Evolutionary conservation across 805 yeast species (phyloP).

Genomic region (Suhomyces xylopsoci): DNA sequence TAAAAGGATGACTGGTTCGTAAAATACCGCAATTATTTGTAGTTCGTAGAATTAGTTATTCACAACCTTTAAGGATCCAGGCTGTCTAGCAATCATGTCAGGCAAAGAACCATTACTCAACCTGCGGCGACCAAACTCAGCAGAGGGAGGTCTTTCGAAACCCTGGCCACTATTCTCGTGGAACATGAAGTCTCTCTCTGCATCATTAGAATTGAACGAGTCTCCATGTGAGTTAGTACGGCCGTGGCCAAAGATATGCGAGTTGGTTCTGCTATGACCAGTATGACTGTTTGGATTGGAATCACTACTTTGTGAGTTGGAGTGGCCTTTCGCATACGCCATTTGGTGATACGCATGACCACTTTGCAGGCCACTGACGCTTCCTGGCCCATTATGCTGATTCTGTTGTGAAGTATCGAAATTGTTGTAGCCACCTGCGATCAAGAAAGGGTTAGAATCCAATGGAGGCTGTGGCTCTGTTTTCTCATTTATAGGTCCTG

Average conservation of each 20-base stretch:
- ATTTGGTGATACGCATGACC: slow-evolving; percentile 9
- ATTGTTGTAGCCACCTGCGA: slow-evolving; percentile 17
- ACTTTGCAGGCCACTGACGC: slow-evolving; percentile 4
- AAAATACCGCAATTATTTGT: not conserved
- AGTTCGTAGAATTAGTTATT: slow-evolving; percentile 21
- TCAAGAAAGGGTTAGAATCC: slow-evolving; percentile 24
- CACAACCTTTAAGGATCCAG: slow-evolving; percentile 51
- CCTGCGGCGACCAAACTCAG: slow-evolving; percentile 45
- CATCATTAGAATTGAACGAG: slow-evolving; percentile 4
- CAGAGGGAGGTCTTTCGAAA: slow-evolving; percentile 6
- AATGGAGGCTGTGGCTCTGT: slow-evolving; percentile 4
- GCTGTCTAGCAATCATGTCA: slow-evolving; percentile 43
- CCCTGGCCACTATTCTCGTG: slow-evolving; percentile 2
- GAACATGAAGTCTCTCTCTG: slow-evolving; percentile 11
- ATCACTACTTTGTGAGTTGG: slow-evolving; percentile 4
- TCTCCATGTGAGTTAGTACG: slow-evolving; percentile 3
- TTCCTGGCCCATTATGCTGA: not conserved
- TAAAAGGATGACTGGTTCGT: not conserved
- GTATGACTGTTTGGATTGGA: slow-evolving; percentile 3
- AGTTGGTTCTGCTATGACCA: slow-evolving; percentile 12
- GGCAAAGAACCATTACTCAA: slow-evolving; percentile 56
- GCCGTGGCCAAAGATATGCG: slow-evolving; percentile 6
- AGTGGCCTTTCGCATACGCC: slow-evolving; percentile 6
- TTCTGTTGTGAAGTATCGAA: slow-evolving; percentile 11
- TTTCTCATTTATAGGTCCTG: slow-evolving; percentile 24